Evolutionary conservation across 2,329 filamentous ascomycete genomes (phyloP), one percentile per base, ranked within the genome.

Genomic region (Microsporum audouinii): DNA sequence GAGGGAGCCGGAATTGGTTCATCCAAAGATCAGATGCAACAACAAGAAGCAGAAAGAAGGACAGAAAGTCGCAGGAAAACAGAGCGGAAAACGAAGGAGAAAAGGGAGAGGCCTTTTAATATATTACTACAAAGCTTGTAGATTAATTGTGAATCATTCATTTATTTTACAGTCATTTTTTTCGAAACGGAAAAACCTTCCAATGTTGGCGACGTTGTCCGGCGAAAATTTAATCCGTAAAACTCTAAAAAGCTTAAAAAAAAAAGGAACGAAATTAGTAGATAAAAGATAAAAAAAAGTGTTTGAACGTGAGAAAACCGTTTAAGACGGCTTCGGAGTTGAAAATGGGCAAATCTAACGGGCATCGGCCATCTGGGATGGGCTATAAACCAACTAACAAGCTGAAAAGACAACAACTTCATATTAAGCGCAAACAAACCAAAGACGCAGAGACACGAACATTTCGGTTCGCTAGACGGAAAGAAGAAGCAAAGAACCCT

Each of bases 401-500:
- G 74, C 76, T 89, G 27, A 86, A 86, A 71, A 83, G 94, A 64
- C 83, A 94, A 72, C 80, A 87, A 67, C 82, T 92, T 63, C 88
- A 91, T 70, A 80, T 96, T 63, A 85, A 88, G 67, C 82, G 88
- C 70, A 97, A 96, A 77, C 88, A 87, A 71, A 79, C 82, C 51
- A 84, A 84, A 66, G 88, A 90, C 71, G 86, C 85, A 70, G 78
- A 85, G 55, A 88, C 87, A 68, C 85, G 89, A 69, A 88, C 91
- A 68, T 82, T 86, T 69, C 85, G 91, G 64, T 87, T 91, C 71
- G 83, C 83, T 57, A 82, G 89, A 63, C 91, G 89, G 76, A 89
- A 88, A 75, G 88, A 91, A 70, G 94, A 99, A 75, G 83, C 87
- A 65, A 88, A 87, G 73, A 84, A 96, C 69, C 91, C 92, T 1